Evolutionary conservation across 2,329 filamentous ascomycete species (phyloP).

Genomic region (Fusarium paranaense): DNA sequence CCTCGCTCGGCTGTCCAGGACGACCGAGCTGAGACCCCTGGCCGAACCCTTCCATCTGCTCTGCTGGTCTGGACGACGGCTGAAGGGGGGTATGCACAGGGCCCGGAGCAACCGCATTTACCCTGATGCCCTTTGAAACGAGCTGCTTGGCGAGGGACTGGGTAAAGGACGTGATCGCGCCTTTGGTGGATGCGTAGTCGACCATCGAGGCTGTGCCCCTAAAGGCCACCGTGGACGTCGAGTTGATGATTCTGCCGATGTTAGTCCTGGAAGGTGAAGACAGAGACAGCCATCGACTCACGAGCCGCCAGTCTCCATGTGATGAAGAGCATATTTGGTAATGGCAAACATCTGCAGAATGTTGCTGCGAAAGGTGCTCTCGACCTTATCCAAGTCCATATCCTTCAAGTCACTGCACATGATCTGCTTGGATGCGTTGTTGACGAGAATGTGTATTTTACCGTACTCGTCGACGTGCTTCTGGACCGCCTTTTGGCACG

Average conservation of each 20-base stretch:
- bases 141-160: slow-evolving; percentile 64
- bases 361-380: slow-evolving; percentile 64
- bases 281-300: slow-evolving; percentile 39
- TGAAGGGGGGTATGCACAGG: slow-evolving; percentile 59
- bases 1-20: slow-evolving; percentile 57
- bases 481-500: slow-evolving; percentile 63
- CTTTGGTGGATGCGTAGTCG: slow-evolving; percentile 69
- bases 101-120: slow-evolving; percentile 60
- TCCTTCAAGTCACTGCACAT: slow-evolving; percentile 64
- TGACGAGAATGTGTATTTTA: slow-evolving; percentile 64
- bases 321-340: slow-evolving; percentile 66
- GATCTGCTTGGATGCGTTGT: slow-evolving; percentile 69
- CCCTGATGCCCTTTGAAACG: slow-evolving; percentile 66
- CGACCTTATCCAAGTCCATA: slow-evolving; percentile 65
- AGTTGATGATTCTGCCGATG: slow-evolving; percentile 64
- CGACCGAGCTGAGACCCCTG: slow-evolving; percentile 51
- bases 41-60: slow-evolving; percentile 60
- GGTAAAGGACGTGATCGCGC: slow-evolving; percentile 68
- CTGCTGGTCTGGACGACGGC: slow-evolving; percentile 55
- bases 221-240: slow-evolving; percentile 65
- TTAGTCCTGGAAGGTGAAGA: neutral
- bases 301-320: slow-evolving; percentile 64
- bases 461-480: slow-evolving; percentile 63
- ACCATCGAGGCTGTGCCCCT: slow-evolving; percentile 62
- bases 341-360: slow-evolving; percentile 63